Percentiles rank a stretch among this genome's conserved stretches.
Evolutionary conservation across 306 rosid genomes (phyloP).

Genomic region (Prunus davidiana): DNA sequence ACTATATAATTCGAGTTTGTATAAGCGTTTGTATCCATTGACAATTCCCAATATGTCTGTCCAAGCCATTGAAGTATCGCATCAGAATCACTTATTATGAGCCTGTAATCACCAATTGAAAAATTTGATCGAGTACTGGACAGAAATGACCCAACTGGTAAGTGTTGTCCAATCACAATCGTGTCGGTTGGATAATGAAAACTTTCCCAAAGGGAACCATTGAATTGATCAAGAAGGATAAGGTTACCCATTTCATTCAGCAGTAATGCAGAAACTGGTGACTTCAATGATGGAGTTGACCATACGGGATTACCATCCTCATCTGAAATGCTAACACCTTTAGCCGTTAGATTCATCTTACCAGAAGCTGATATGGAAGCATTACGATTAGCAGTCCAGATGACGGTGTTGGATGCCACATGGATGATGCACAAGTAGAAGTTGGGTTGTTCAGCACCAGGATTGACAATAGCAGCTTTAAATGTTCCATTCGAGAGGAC

Average conservation of each 20-base stretch:
- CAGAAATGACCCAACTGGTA: conserved; percentile 51
- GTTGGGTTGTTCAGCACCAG: conserved; percentile 38
- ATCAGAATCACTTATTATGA: conserved; percentile 50
- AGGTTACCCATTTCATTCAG: conserved; percentile 80
- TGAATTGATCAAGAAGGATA: conserved; percentile 56
- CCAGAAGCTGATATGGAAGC: conserved; percentile 59
- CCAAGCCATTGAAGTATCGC: conserved; percentile 67
- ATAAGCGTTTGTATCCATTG: conserved; percentile 43
- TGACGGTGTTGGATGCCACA: conserved; percentile 51
- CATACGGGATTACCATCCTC: conserved; percentile 41
- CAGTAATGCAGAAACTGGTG: conserved; percentile 41
- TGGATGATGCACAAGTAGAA: conserved; percentile 77
- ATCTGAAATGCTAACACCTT: conserved; percentile 51
- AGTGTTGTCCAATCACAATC: conserved; percentile 66
- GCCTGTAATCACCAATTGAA: conserved; percentile 55
- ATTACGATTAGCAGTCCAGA: conserved; percentile 79
- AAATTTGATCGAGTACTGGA: conserved; percentile 43
- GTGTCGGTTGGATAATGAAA: conserved; percentile 80
- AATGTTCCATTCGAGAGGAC: conserved; percentile 52
- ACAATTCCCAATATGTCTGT: conserved; percentile 80
- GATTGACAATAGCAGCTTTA: conserved; percentile 59
- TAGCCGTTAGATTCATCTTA: conserved; percentile 39
- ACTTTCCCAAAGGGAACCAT: conserved; percentile 88
- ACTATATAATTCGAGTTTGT: conserved; percentile 36
- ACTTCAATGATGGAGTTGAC: conserved; percentile 66